Conservation (phyloP, 192 early-diverging fungal genomes). For the Phycomyces nitens region DNA sequence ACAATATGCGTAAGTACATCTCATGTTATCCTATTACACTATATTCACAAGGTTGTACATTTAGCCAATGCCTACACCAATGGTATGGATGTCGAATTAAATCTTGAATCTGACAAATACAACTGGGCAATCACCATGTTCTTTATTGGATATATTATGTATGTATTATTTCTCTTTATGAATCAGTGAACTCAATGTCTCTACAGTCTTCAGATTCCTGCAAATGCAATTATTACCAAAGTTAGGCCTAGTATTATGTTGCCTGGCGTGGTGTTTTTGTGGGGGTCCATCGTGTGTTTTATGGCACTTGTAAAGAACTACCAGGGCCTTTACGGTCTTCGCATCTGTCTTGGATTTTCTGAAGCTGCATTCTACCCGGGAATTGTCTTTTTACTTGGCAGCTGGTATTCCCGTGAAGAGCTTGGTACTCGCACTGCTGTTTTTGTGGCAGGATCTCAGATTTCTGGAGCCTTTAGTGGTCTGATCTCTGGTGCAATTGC, state of each 20-base stretch:
- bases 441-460: constrained; percentile 28
- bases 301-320: constrained; percentile 25
- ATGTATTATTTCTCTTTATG: constrained; percentile 12
- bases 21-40: not conserved
- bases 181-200: constrained; percentile 8
- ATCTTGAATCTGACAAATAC: constrained; percentile 38
- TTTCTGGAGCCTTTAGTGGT: constrained; percentile 26
- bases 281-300: constrained; percentile 26
- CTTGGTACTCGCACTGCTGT: constrained; percentile 33
- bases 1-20: constrained; percentile 28
- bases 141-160: constrained; percentile 53
- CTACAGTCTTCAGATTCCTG: constrained; percentile 23
- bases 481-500: constrained; percentile 21
- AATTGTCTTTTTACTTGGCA: constrained; percentile 35
- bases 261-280: constrained; percentile 17
- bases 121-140: constrained; percentile 63
- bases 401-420: constrained; percentile 38
- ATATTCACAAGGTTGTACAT: not conserved
- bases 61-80: constrained; percentile 34
- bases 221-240: constrained; percentile 21
- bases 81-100: constrained; percentile 41
- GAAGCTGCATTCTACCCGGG: constrained; percentile 29
- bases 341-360: constrained; percentile 31
- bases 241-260: constrained; percentile 28
- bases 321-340: constrained; percentile 32